A percentile compares a stretch with the other conserved stretches of the same genome.
Evolutionary conservation across 176 grass and related monocot species (phyloP).

Genomic region (Dendrocalamus sinicus): DNA sequence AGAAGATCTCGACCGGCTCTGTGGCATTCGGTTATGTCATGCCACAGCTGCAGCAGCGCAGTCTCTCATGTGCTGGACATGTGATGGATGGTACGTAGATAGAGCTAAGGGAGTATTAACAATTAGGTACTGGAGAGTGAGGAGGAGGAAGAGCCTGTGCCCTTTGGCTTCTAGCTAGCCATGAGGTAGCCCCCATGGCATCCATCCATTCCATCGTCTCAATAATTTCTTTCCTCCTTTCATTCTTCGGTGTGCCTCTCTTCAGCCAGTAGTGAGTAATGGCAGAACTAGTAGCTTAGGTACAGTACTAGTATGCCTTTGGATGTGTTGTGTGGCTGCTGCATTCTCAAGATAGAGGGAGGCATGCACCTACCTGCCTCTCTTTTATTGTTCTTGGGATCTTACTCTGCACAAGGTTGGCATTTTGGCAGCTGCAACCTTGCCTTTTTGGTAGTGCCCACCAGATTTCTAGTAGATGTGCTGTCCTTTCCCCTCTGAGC

Average conservation of each 20-base stretch:
- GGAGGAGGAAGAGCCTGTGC: neutral
- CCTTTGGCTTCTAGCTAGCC: constrained; percentile 2
- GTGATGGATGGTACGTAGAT: constrained; percentile 31
- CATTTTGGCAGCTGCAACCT: constrained; percentile 54
- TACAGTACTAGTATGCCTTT: neutral
- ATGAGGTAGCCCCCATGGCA: constrained; percentile 9
- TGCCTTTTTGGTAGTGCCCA: constrained; percentile 63
- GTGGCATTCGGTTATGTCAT: neutral
- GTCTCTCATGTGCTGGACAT: constrained; percentile 45
- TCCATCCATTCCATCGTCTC: constrained; percentile 22
- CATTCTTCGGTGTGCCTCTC: constrained; percentile 32
- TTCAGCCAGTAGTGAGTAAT: constrained; percentile 34
- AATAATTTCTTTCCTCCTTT: constrained; percentile 15
- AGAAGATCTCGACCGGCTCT: constrained; percentile 8
- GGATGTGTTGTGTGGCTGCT: neutral
- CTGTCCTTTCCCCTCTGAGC: constrained; percentile 23
- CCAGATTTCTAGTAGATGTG: constrained; percentile 49
- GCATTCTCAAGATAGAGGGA: neutral
- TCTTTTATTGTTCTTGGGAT: constrained; percentile 53
- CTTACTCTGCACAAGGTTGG: constrained; percentile 40
- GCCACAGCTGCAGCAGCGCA: neutral
- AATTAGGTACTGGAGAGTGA: constrained; percentile 10
- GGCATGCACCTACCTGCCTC: constrained; percentile 4
- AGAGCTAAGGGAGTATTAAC: constrained; percentile 31
- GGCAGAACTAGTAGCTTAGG: constrained; percentile 7